These are phyloP conservation scores for Cyclaneusma minus DNA, from an alignment of 2,329 filamentous ascomycete genomes.

Conservation along the genomic window DNA sequence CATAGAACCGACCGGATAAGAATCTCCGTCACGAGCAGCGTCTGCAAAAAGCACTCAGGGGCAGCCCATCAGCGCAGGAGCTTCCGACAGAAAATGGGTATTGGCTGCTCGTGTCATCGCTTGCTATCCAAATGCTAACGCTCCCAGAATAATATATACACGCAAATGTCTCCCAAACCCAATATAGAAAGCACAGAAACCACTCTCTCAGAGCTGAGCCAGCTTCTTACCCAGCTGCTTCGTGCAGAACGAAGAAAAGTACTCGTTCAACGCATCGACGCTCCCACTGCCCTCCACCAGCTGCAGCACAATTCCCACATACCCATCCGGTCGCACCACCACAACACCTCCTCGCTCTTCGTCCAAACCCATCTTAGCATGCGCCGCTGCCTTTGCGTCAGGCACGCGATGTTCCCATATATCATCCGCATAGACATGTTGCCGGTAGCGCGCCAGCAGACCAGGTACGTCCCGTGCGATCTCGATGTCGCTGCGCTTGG, in stretches of 20 bases:
- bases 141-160: too few species aligned
- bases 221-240: conserved; percentile 33
- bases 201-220: conserved; percentile 24
- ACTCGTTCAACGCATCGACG: conserved; percentile 66
- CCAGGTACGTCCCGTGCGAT: conserved; percentile 56
- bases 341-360: conserved; percentile 62
- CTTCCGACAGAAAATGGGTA: too few species aligned
- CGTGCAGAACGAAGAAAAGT: conserved; percentile 60
- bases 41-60: too few species aligned
- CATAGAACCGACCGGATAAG: too few species aligned
- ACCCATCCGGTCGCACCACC: conserved; percentile 75
- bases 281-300: conserved; percentile 66
- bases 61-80: too few species aligned
- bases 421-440: conserved; percentile 80
- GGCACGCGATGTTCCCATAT: conserved; percentile 56
- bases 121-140: too few species aligned
- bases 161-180: too few species aligned
- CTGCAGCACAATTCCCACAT: conserved; percentile 62
- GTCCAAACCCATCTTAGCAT: conserved; percentile 74
- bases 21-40: too few species aligned
- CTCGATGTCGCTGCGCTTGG: conserved; percentile 52
- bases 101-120: too few species aligned
- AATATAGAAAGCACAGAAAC: too few species aligned
- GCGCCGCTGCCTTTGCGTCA: conserved; percentile 56
- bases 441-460: conserved; percentile 57